A percentile compares a stretch with the other conserved stretches of the same genome.
Evolutionary conservation across 2,329 filamentous ascomycete genomes (phyloP).

Genomic region (Pleomassaria siparia): DNA sequence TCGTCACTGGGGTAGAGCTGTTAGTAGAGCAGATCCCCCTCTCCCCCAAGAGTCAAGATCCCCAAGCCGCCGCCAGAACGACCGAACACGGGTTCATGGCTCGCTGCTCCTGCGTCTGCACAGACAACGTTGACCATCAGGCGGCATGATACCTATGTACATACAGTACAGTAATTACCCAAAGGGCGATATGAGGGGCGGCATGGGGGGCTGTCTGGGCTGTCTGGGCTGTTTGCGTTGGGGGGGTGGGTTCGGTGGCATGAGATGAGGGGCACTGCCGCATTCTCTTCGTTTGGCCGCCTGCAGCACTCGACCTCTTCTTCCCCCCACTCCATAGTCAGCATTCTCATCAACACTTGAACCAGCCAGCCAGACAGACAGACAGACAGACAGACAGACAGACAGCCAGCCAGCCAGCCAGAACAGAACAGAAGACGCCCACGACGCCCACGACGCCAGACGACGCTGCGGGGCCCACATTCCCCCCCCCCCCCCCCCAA

Average conservation of each 20-base stretch:
- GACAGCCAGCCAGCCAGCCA: too few species aligned
- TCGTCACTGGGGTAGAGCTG: background rate
- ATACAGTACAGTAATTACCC: background rate
- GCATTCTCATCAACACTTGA: too few species aligned
- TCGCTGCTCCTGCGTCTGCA: slow-evolving; percentile 1
- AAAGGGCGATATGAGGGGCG: slow-evolving; percentile 6
- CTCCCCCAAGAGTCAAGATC: slow-evolving; percentile 9
- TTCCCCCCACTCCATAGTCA: too few species aligned
- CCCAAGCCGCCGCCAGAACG: slow-evolving; percentile 5
- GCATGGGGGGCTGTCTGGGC: slow-evolving; percentile 3
- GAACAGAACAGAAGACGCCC: background rate
- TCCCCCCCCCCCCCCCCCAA: slow-evolving; percentile 6
- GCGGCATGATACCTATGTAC: background rate
- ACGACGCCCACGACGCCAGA: slow-evolving; percentile 7
- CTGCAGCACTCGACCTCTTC: too few species aligned
- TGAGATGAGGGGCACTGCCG: too few species aligned
- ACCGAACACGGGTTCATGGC: slow-evolving; percentile 19
- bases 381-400: too few species aligned
- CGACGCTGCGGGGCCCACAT: slow-evolving; percentile 9
- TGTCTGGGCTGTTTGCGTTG: too few species aligned
- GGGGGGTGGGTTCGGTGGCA: too few species aligned
- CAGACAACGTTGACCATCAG: slow-evolving; percentile 7
- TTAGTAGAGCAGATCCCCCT: slow-evolving; percentile 6
- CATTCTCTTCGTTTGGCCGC: too few species aligned
- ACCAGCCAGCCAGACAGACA: too few species aligned